Evolutionary conservation across 2,329 filamentous ascomycete genomes (phyloP), one percentile per base, ranked within the genome.

Genomic region (Hymenoscyphus occultus): DNA sequence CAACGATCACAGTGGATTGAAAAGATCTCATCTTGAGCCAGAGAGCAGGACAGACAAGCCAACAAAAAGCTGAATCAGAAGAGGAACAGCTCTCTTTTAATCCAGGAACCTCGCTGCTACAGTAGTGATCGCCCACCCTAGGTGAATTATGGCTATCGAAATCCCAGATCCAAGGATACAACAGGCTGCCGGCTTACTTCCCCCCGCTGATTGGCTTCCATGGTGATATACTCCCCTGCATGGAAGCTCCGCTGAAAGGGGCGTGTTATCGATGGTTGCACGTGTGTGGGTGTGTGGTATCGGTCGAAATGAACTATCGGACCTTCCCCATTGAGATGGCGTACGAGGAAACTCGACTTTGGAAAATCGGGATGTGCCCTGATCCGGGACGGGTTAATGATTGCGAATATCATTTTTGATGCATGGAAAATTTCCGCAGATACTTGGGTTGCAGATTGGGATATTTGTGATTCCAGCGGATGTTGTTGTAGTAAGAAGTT

Each of bases 11-110:
- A 35, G 68, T 39, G n/a, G 48, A 48, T 16, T 31, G 22, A 31
- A 45, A 63, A 39, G 56, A 65, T 56, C 60, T 68, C 69, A 72
- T 72, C 48, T 61, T 70, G 59, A 12, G 12, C 14, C n/a, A 19
- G 9, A 22, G 22, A 35, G 13, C 16, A n/a, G 13, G 42, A 40
- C 40, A 32, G n/a, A 28, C 31, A 16, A 14, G 35, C 39, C 28
- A 40, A 3, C 22, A 39, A 35, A 32, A 19, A 39, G 28, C 16
- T 2, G 2, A 51, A 9, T 9, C 9, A 32, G 19, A 14, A 61
- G n/a, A 51, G 28, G 40, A 54, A 31, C 5, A 32, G 32, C 6
- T 12, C 40, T 61, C 39, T 35, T 54, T 57, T 57, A 39, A 57
- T 6, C 28, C 54, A 19, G 32, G 54, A 56, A 57, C 5, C 12